Evolutionary conservation across 1,139 yeast genomes (phyloP).

Genomic region (Geotrichum restrictum): DNA sequence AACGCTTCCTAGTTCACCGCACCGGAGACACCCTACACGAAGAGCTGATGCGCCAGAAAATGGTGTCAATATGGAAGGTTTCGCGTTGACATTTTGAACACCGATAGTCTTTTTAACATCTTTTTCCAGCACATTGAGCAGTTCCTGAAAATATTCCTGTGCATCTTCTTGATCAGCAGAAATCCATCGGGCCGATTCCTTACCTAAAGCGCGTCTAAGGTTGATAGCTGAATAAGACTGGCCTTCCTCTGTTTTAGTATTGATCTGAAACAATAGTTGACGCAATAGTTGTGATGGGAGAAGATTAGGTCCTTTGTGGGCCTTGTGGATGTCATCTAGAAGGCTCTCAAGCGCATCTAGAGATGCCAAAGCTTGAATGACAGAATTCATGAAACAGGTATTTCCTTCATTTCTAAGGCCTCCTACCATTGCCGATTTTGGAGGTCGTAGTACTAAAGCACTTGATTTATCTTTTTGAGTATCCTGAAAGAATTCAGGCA

Average conservation of each 20-base stretch:
- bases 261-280: slow-evolving; percentile 36
- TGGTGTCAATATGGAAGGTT: slow-evolving; percentile 57
- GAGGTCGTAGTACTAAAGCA: slow-evolving; percentile 33
- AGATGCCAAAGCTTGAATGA: slow-evolving; percentile 79
- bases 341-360: slow-evolving; percentile 59
- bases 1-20: slow-evolving; percentile 93
- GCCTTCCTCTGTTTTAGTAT: slow-evolving; percentile 31
- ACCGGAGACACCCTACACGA: slow-evolving; percentile 78
- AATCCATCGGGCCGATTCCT: slow-evolving; percentile 70
- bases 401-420: slow-evolving; percentile 88
- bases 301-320: background rate
- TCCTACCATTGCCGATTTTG: slow-evolving; percentile 44
- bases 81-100: slow-evolving; percentile 22
- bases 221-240: slow-evolving; percentile 60
- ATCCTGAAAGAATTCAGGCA: too few relatives aligned
- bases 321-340: slow-evolving; percentile 43
- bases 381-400: slow-evolving; percentile 91
- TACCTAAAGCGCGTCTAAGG: slow-evolving; percentile 66
- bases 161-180: slow-evolving; percentile 94
- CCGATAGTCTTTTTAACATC: slow-evolving; percentile 40
- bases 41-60: slow-evolving; percentile 86
- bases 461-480: slow-evolving; percentile 7
- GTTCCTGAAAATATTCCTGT: slow-evolving; percentile 83
- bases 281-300: slow-evolving; percentile 21
- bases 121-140: slow-evolving; percentile 66